A percentile compares a stretch with the other conserved stretches of the same genome.
phyloP scores from a whole-genome alignment of 2,329 filamentous ascomycete genomes.

The Alternaria ethzedia region DNA sequence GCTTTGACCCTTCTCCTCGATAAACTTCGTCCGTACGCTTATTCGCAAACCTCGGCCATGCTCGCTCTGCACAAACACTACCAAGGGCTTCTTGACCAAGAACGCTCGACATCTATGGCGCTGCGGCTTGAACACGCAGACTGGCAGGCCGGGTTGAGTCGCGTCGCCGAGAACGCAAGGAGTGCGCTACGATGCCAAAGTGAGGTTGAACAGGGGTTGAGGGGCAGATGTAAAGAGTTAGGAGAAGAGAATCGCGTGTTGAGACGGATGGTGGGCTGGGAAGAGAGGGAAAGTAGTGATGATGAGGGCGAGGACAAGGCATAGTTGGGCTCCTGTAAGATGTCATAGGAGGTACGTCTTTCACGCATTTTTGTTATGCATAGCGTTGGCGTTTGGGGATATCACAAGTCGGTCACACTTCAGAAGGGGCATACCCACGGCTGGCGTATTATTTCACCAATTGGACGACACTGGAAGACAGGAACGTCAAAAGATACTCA shows the following conservation, averaged over 20 bases:
- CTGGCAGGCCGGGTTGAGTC: conserved; percentile 55
- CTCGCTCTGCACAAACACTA: conserved; percentile 57
- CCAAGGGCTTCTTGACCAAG: conserved; percentile 51
- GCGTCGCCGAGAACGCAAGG: conserved; percentile 53
- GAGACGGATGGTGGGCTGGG: conserved; percentile 55
- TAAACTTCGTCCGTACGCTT: conserved; percentile 42
- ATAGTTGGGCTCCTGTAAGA: neutral
- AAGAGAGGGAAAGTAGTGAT: conserved; percentile 49
- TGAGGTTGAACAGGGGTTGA: conserved; percentile 46
- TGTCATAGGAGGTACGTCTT: neutral
- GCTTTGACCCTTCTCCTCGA: conserved; percentile 48
- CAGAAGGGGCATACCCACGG: neutral
- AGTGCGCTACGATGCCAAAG: conserved; percentile 48
- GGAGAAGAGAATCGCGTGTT: conserved; percentile 58
- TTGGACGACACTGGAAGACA: neutral
- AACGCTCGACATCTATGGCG: conserved; percentile 53
- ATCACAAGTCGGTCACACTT: neutral
- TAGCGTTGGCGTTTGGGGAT: neutral
- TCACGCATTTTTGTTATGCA: neutral
- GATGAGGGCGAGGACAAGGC: conserved; percentile 44
- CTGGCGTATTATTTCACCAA: neutral
- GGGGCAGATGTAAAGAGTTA: conserved; percentile 49
- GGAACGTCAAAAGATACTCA: neutral
- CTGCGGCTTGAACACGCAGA: conserved; percentile 56
- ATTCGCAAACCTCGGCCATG: conserved; percentile 52